Evolutionary conservation across 1,284 basidiomycete genomes (phyloP), one percentile per base, ranked within the genome.

Genomic region (Ganoderma boninense): DNA sequence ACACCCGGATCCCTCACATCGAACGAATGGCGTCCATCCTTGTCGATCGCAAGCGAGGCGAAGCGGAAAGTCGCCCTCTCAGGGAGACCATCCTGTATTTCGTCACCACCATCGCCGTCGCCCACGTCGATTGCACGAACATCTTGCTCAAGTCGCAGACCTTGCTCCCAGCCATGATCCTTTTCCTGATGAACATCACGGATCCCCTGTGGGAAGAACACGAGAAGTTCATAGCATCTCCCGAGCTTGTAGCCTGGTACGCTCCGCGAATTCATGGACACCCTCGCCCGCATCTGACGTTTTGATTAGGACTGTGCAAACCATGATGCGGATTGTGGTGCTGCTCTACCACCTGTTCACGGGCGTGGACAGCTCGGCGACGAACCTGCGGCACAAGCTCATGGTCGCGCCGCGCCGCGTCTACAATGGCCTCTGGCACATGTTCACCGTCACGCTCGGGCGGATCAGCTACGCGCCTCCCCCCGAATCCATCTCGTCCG

Each of bases 401-500:
- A 84, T 87, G 66, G 80, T 84, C 44, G 85, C 87, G 10, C 83
- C 84, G 8, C 80, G 82, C 62, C 84, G 86, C 40, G 81, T 82
- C 60, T 93, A 92, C 79, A 90, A 88, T 73, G 91, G 91, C 26
- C 79, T 94, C n/a, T 85, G 85, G n/a, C 91, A 96, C 76, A 85
- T 91, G 75, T 95, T 95, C 76, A 88, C 92, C 44, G 89, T 94
- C 11, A 88, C 90, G 4, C 87, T 97, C 66, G 93, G 95, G 38
- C 84, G 91, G 68, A 83, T 96, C 67, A 89, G 90, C 66, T 96
- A 90, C 74, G 90, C 90, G 2, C 89, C 90, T 63, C 82, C 88
- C 3, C 92, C 93, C 10, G 86, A 88, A 42, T 92, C 89, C 85
- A 78, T 93, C 40, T 82, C 85, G 20, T 69, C 74, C 14, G 81